Evolutionary conservation across 257 asterid genomes (phyloP), one percentile per base, ranked within the genome.

Genomic region (Parsonsia alboflavescens): DNA sequence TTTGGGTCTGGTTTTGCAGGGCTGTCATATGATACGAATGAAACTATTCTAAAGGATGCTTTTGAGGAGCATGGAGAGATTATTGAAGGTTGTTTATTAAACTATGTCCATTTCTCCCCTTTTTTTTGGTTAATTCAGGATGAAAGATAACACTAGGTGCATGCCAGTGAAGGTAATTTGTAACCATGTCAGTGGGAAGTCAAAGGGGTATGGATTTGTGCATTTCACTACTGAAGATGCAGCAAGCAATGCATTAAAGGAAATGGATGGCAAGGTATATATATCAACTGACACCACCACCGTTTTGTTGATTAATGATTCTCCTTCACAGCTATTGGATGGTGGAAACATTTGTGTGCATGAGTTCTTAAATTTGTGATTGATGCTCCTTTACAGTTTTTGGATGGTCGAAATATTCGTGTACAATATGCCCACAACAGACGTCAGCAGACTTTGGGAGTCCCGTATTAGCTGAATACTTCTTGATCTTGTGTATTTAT

Each of bases 191-290:
- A 89, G 91, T 73, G 91, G 97, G 61, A 88, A 81, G 79, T 91
- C 96, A 22, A 89, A 86, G 81, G 98, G 97, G 69, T 93, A 85
- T 28, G 98, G 95, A 73, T 91, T 93, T 77, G 93, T 91, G 63
- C 79, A 80, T 63, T 91, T 80, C 79, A 67, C 89, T 5, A 72
- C 82, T 13, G 88, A 85, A 70, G 68, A 59, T 36, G 88, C 87
- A 10, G 93, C 97, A 41, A 76, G 68, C 83, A 82, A 86, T 67
- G 98, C 98, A 79, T 72, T 89, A 61, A 77, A 80, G 80, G 93
- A 89, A 85, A 85, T 93, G 96, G 75, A 88, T 56, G 92, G 92
- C 50, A 89, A 71, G 87, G 97, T 92, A 83, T 65, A 83, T 65
- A 78, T 81, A 30, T 44, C 50, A 28, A 26, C 49, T 5, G 3